Percentiles rank a stretch among this genome's conserved stretches.
phyloP scores from a whole-genome alignment of 768 basidiomycete species.

The Lactarius hatsudake region DNA sequence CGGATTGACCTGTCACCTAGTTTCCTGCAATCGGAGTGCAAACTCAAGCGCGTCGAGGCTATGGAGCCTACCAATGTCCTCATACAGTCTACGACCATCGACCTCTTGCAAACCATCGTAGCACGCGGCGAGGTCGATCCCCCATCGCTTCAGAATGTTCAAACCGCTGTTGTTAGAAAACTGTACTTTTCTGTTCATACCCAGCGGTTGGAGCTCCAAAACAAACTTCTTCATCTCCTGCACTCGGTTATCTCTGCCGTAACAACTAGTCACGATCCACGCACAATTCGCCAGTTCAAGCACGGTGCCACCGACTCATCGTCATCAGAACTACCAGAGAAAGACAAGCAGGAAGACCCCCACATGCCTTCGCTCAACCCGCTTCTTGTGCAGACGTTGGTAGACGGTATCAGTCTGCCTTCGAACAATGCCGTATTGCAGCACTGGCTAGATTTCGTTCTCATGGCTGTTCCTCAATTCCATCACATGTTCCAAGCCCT shows the following conservation, averaged over 20 bases:
- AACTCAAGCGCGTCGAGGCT: constrained; percentile 39
- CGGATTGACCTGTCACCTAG: constrained; percentile 38
- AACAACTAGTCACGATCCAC: constrained; percentile 37
- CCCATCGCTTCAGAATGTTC: constrained; percentile 57
- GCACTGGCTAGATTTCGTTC: constrained; percentile 95
- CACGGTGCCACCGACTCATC: constrained; percentile 12
- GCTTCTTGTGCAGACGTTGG: constrained; percentile 70
- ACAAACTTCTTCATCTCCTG: constrained; percentile 87
- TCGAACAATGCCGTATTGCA: constrained; percentile 81
- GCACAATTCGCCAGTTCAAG: constrained; percentile 8
- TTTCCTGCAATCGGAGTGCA: constrained; percentile 77
- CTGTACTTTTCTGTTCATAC: constrained; percentile 72
- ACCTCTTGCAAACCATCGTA: constrained; percentile 79
- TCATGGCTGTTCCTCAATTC: constrained; percentile 87
- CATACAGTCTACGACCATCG: constrained; percentile 74
- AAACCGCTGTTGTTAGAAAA: constrained; percentile 69
- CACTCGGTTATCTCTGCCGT: constrained; percentile 80
- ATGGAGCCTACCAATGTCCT: constrained; percentile 61
- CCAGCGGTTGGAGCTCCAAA: constrained; percentile 78
- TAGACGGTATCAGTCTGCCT: constrained; percentile 70
- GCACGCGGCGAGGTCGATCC: constrained; percentile 77
- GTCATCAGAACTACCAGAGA: constrained; percentile 13
- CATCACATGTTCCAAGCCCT: constrained; percentile 65
- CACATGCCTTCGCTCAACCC: constrained; percentile 57
- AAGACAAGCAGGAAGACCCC: constrained; percentile 37